phyloP scores from a whole-genome alignment of 2,329 filamentous ascomycete species.

The Biscogniauxia marginata region DNA sequence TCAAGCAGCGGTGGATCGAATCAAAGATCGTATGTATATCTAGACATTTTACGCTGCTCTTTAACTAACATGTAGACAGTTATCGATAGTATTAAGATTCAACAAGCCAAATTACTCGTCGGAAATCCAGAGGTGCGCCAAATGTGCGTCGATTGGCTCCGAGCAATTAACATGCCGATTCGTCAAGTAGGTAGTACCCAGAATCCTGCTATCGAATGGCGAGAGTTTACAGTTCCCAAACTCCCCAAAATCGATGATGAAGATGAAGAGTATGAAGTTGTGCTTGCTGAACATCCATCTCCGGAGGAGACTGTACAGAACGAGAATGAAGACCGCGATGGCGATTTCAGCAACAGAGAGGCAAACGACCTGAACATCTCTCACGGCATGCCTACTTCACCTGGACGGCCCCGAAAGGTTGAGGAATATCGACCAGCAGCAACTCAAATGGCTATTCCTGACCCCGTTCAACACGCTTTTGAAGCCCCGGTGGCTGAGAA shows the following conservation, averaged over 20 bases:
- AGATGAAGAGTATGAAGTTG: constrained; percentile 1
- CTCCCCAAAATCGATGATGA: neutral
- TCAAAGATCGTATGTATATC: constrained; percentile 16
- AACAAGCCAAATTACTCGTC: constrained; percentile 20
- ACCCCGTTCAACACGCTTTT: no score
- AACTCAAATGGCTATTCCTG: no score
- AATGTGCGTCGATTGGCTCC: constrained; percentile 20
- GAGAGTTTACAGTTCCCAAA: neutral
- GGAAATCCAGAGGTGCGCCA: constrained; percentile 14
- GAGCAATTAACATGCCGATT: constrained; percentile 18
- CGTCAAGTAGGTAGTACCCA: neutral
- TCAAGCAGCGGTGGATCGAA: constrained; percentile 1
- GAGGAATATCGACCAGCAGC: no score
- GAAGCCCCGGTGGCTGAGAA: no score
- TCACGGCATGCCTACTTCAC: neutral
- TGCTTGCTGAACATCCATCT: neutral
- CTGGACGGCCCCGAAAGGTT: no score
- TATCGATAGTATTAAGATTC: constrained; percentile 14
- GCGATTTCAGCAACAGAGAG: neutral
- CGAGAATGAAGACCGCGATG: neutral
- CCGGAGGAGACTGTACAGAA: neutral
- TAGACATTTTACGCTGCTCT: neutral
- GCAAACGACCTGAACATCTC: no score
- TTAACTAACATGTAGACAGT: constrained; percentile 19
- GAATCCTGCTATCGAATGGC: neutral